Conservation (phyloP, 768 basidiomycete genomes). For the Chalciporus chontae region DNA sequence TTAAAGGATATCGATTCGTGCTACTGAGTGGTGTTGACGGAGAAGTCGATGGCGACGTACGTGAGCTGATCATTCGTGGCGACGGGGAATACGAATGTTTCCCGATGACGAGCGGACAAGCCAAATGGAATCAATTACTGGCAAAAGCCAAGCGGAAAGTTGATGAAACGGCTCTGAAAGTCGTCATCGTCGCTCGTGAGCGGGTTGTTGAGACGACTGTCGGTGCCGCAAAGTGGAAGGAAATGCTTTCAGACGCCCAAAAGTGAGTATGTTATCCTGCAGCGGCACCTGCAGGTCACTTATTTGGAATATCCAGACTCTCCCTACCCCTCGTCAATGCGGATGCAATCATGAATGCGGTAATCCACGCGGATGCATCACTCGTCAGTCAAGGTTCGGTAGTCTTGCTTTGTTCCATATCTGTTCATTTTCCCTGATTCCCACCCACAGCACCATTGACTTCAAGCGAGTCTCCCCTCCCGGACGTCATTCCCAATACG, state of each 20-base stretch:
- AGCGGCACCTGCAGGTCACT: background rate
- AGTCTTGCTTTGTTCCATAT: background rate
- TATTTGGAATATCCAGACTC: conserved; percentile 28
- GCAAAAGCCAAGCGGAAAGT: conserved; percentile 49
- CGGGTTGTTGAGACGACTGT: conserved; percentile 45
- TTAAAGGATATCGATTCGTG: conserved; percentile 53
- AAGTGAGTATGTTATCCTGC: conserved; percentile 35
- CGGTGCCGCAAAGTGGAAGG: conserved; percentile 54
- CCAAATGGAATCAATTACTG: conserved; percentile 51
- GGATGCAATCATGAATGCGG: conserved; percentile 51
- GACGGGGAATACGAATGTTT: conserved; percentile 64
- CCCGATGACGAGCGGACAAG: conserved; percentile 45
- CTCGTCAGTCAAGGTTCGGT: conserved; percentile 29
- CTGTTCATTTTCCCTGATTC: background rate
- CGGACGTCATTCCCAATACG: conserved; percentile 51
- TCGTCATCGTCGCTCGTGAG: conserved; percentile 53
- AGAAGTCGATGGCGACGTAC: conserved; percentile 45
- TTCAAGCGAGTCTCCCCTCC: conserved; percentile 36
- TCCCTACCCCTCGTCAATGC: conserved; percentile 42
- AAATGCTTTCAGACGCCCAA: conserved; percentile 47
- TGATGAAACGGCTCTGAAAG: conserved; percentile 38
- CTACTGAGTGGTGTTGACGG: conserved; percentile 55
- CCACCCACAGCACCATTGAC: background rate
- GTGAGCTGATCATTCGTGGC: conserved; percentile 53
- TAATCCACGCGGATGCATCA: conserved; percentile 35